Base-by-base conservation (phyloP, 2,329 filamentous ascomycete genomes). In the Cladorrhinum sp. region DNA sequence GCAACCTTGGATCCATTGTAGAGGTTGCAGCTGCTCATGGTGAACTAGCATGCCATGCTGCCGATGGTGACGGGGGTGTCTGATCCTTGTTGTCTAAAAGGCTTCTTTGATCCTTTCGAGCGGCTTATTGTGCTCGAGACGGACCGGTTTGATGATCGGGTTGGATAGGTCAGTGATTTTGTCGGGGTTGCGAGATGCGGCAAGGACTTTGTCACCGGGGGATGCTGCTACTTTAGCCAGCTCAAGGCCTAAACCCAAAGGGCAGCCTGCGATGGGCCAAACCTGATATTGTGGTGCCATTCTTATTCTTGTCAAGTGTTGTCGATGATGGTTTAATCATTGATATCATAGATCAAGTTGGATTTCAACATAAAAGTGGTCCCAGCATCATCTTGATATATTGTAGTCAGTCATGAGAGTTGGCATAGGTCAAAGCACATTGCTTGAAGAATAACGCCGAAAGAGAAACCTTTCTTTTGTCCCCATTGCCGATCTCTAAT, bases 221-320 rank as follows among this genome's bases (percentile, higher is more conserved):
- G 58, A 20, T 2, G 55, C 45, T 23, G 59, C 53, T 5, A 52
- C 16, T 12, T 24, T 32, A 23, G 57, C 61, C 16, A 67, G 54
- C 8, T 58, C 27, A n/a, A 58, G 50, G 27, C 64, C 62, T 23
- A 67, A 55, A 56, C 65, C 62, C n/a, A 57, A 63, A 32, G 65
- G 63, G 48, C 60, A 55, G 32, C 65, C 62, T 20, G 65, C 65
- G 38, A 66, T 59, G 49, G 65, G 62, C 62, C 61, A 66, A 62
- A 58, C 58, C 10, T 52, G 62, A 1, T 49, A 38, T 23, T 20
- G 32, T 10, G 53, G 50, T n/a, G 58, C 58, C 58, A 62, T 60
- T 25, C 12, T 56, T 18, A n/a, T 32, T 5, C 5, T 32, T 29
- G 9, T 32, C n/a, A n/a, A n/a, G 5, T 18, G n/a, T 41, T 18